A percentile compares a stretch with the other conserved stretches of the same genome.
Conservation (phyloP, 2,329 filamentous ascomycete genomes). For the Trichoderma simmonsii region DNA sequence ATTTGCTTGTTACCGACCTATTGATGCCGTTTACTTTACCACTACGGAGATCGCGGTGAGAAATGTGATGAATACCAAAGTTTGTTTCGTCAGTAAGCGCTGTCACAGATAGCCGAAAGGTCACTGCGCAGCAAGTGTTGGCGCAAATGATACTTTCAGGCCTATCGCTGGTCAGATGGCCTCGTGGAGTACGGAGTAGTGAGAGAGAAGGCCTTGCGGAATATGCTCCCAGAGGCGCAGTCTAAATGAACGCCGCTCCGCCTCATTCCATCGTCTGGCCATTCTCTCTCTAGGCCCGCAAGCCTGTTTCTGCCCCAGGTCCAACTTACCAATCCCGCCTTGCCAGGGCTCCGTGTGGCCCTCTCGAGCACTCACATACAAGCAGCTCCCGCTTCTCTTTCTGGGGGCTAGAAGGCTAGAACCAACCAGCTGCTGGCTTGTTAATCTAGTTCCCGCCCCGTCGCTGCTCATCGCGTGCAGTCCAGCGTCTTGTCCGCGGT, state of each 20-base stretch:
- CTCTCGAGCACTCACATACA: not conserved
- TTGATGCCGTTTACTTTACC: not conserved
- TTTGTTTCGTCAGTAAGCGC: not conserved
- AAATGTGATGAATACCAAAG: not conserved
- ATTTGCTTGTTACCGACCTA: not conserved
- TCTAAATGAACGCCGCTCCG: not conserved
- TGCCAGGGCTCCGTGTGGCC: not conserved
- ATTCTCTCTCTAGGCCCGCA: not conserved
- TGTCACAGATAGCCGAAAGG: not conserved
- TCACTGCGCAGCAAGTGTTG: constrained; percentile 6
- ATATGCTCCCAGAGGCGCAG: not conserved
- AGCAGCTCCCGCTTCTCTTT: not conserved
- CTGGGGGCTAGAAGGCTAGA: not conserved
- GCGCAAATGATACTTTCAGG: not conserved
- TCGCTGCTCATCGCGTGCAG: not conserved
- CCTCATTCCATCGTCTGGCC: not conserved
- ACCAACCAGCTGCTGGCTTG: not conserved
- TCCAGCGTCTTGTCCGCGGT: constrained; percentile 11
- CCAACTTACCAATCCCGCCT: not conserved
- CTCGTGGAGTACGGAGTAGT: not conserved
- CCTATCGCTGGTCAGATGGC: not conserved
- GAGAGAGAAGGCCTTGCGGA: not conserved
- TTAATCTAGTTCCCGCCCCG: not conserved
- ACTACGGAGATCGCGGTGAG: too few species aligned
- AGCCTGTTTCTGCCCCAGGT: not conserved